A percentile compares a stretch with the other conserved stretches of the same genome.
Evolutionary conservation across 1,139 yeast genomes (phyloP).

Genomic region (Blastobotrys malaysiensis): DNA sequence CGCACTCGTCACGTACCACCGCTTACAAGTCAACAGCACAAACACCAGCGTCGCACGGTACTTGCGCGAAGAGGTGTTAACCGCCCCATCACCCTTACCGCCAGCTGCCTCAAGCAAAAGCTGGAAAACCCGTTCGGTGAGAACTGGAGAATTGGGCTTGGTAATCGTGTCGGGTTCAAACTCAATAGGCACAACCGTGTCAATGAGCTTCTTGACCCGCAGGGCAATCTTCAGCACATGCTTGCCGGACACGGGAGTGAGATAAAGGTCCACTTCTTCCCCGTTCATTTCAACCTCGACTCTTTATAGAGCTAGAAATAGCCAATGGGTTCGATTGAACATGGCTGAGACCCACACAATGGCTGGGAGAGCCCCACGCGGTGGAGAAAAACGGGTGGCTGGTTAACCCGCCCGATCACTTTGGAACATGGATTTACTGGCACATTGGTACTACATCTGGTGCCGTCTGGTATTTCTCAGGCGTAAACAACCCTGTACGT

Average conservation of each 20-base stretch:
- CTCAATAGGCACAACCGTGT: conserved; percentile 61
- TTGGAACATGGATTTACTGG: not conserved
- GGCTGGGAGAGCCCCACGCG: not conserved
- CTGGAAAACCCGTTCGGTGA: conserved; percentile 53
- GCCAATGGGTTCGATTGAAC: too few species aligned
- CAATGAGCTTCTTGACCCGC: conserved; percentile 67
- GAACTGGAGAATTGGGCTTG: conserved; percentile 55
- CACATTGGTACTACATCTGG: too few species aligned
- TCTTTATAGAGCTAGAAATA: not conserved
- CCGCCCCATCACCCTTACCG: conserved; percentile 59
- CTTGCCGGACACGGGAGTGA: conserved; percentile 31
- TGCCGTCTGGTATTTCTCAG: too few species aligned
- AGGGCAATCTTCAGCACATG: conserved; percentile 70
- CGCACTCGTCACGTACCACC: conserved; percentile 68
- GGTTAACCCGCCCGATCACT: not conserved
- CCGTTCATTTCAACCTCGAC: not conserved
- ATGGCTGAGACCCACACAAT: too few species aligned
- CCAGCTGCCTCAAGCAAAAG: conserved; percentile 75
- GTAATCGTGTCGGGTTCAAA: conserved; percentile 48
- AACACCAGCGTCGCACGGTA: conserved; percentile 66
- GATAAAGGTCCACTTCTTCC: conserved; percentile 13
- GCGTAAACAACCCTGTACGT: too few species aligned
- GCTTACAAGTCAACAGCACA: conserved; percentile 66
- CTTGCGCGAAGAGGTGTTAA: conserved; percentile 52
- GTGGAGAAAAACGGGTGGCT: not conserved